Evolutionary conservation across 768 basidiomycete genomes (phyloP).

Genomic region (Termitomyces sp.): DNA sequence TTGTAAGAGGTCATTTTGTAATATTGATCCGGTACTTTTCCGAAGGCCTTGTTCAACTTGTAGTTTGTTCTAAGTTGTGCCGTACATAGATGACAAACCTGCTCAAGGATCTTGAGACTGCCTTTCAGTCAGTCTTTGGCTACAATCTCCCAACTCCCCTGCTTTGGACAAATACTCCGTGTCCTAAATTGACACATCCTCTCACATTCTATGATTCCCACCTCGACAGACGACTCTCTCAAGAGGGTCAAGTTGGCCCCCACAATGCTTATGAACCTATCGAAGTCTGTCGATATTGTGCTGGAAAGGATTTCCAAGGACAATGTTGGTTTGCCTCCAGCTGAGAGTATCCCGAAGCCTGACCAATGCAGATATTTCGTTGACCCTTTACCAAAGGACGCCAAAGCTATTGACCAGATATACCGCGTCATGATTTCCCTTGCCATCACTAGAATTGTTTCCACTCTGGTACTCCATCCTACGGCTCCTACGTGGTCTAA

Average conservation of each 20-base stretch:
- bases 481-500: background rate
- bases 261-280: background rate
- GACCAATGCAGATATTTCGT: background rate
- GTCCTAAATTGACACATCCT: background rate
- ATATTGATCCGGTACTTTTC: background rate
- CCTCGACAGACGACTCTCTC: constrained; percentile 3
- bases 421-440: background rate
- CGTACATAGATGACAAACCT: background rate
- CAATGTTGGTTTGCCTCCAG: background rate
- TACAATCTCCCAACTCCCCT: background rate
- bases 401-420: background rate
- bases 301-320: background rate
- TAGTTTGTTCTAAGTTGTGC: background rate
- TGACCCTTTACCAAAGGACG: background rate
- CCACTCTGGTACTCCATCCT: background rate
- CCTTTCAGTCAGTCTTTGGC: background rate
- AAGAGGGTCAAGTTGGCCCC: background rate
- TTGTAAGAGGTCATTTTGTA: too few relatives aligned
- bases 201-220: constrained; percentile 9
- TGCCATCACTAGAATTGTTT: background rate
- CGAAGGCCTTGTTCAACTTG: background rate
- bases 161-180: background rate
- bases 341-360: background rate
- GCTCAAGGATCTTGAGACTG: background rate
- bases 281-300: background rate